Percentiles rank a stretch among this genome's conserved stretches.
Evolutionary conservation across 2,329 filamentous ascomycete species (phyloP).

Genomic region (Xylariaceae sp.): DNA sequence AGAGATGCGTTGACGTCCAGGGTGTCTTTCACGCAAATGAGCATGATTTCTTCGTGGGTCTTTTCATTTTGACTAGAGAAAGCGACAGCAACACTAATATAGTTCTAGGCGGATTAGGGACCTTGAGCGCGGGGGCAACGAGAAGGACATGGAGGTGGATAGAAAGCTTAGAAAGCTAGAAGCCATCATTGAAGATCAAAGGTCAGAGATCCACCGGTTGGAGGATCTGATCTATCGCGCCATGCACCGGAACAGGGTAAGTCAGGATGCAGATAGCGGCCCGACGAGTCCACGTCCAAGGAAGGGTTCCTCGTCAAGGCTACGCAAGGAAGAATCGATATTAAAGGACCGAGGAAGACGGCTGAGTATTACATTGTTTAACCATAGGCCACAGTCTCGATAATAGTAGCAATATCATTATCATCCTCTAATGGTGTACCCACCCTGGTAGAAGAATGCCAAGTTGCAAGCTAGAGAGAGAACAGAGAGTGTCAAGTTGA

Average conservation of each 20-base stretch:
- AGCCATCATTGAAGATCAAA: constrained; percentile 30
- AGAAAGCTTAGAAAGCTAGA: constrained; percentile 33
- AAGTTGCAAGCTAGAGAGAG: constrained; percentile 51
- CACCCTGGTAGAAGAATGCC: constrained; percentile 51
- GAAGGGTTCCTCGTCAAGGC: constrained; percentile 10
- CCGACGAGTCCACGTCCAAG: constrained; percentile 10
- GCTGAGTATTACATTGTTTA: constrained; percentile 7
- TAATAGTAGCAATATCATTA: constrained; percentile 11
- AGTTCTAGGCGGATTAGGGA: constrained; percentile 37
- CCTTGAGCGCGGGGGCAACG: constrained; percentile 39
- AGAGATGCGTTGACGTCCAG: constrained; percentile 48
- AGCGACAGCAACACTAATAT: constrained; percentile 1
- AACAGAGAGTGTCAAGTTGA: constrained; percentile 70
- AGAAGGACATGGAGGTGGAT: constrained; percentile 36
- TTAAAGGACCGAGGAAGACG: constrained; percentile 7
- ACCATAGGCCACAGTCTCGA: neutral
- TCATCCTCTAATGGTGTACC: constrained; percentile 49
- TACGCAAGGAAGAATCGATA: constrained; percentile 5
- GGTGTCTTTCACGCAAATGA: constrained; percentile 53
- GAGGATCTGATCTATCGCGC: constrained; percentile 32
- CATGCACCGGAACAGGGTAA: constrained; percentile 28
- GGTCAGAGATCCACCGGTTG: constrained; percentile 33
- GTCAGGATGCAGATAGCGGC: constrained; percentile 7
- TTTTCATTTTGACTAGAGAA: neutral
- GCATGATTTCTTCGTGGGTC: constrained; percentile 49